A percentile compares a stretch with the other conserved stretches of the same genome.
phyloP scores from a whole-genome alignment of 2,329 filamentous ascomycete species.

The Nothophaeocryptopus gaeumannii region DNA sequence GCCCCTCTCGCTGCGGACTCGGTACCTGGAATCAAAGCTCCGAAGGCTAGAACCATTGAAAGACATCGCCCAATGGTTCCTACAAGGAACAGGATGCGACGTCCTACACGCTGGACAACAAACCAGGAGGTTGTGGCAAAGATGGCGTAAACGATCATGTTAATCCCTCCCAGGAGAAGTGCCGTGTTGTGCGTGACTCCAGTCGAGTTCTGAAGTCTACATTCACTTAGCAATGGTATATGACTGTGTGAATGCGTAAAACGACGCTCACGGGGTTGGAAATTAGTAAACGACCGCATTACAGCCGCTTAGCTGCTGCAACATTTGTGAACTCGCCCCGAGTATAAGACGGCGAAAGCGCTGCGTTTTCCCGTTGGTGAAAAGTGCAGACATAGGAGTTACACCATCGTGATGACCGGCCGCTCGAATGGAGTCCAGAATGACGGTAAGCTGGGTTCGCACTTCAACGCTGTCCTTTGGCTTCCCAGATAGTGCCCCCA shows the following conservation, averaged over 20 bases:
- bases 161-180: slow-evolving; percentile 47
- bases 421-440: slow-evolving; percentile 16
- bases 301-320: slow-evolving; percentile 60
- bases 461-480: slow-evolving; percentile 56
- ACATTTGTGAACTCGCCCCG: slow-evolving; percentile 58
- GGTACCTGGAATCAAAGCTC: slow-evolving; percentile 40
- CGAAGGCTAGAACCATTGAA: slow-evolving; percentile 51
- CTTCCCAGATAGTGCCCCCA: slow-evolving; percentile 50
- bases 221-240: too few relatives aligned
- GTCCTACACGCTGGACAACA: slow-evolving; percentile 62
- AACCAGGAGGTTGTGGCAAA: slow-evolving; percentile 62
- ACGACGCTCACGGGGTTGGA: slow-evolving; percentile 34
- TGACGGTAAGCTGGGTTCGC: slow-evolving; percentile 44
- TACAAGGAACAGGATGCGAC: slow-evolving; percentile 43
- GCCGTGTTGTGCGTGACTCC: slow-evolving; percentile 43
- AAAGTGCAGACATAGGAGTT: slow-evolving; percentile 51
- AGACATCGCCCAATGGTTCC: slow-evolving; percentile 52
- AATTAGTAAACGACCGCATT: slow-evolving; percentile 47
- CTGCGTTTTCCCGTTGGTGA: slow-evolving; percentile 63
- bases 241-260: too few relatives aligned
- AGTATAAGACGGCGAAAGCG: slow-evolving; percentile 64
- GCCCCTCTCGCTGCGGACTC: slow-evolving; percentile 43
- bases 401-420: slow-evolving; percentile 36
- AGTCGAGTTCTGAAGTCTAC: slow-evolving; percentile 47
- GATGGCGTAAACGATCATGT: slow-evolving; percentile 55